These are phyloP conservation scores for Ascosphaera acerosa DNA, from an alignment of 2,329 filamentous ascomycete species.

Conservation along the genomic window DNA sequence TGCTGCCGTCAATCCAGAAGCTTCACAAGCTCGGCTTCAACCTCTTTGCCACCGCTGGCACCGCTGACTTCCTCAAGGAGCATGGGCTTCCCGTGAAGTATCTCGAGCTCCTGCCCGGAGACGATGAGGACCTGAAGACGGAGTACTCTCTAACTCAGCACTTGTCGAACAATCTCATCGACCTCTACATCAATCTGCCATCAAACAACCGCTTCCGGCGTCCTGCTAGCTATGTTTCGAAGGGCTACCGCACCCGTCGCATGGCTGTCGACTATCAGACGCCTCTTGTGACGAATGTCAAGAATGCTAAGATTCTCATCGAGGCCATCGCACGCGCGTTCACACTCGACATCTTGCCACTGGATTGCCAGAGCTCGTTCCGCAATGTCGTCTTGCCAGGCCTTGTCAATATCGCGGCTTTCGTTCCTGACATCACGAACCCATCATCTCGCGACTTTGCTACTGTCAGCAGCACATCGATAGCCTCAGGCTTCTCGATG, in stretches of 20 bases:
- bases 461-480: conserved; percentile 43
- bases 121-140: conserved; percentile 64
- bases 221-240: conserved; percentile 95
- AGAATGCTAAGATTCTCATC: conserved; percentile 92
- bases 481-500: conserved; percentile 56
- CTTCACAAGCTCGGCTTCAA: conserved; percentile 82
- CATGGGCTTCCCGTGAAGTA: conserved; percentile 83
- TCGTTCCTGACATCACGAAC: conserved; percentile 46
- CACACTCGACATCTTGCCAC: conserved; percentile 53
- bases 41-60: conserved; percentile 86
- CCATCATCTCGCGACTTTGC: conserved; percentile 41
- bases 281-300: conserved; percentile 91
- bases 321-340: conserved; percentile 84
- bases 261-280: conserved; percentile 98
- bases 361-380: conserved; percentile 84
- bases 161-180: conserved; percentile 90
- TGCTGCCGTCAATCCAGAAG: conserved; percentile 78
- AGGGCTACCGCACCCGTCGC: conserved; percentile 83
- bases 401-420: conserved; percentile 54
- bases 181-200: conserved; percentile 97
- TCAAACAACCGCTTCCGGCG: conserved; percentile 93
- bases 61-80: conserved; percentile 85
- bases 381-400: conserved; percentile 47
- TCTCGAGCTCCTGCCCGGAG: conserved; percentile 57
- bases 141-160: conserved; percentile 96